Evolutionary conservation across 2,329 filamentous ascomycete genomes (phyloP).

Genomic region (Teratosphaeria gauchensis): DNA sequence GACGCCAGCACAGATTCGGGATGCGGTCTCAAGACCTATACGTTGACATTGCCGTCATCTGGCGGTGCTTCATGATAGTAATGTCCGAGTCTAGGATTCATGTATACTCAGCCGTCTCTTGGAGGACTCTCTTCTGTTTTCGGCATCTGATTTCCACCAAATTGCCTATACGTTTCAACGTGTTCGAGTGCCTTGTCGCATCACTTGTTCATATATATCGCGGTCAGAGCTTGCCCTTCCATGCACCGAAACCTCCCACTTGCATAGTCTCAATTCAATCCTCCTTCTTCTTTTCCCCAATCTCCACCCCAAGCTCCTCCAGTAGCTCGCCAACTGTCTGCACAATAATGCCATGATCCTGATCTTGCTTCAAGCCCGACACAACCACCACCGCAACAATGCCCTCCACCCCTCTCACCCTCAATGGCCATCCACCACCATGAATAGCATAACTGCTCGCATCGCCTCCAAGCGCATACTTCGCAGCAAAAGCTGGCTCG

Average conservation of each 20-base stretch:
- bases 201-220: too few species aligned
- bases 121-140: background rate
- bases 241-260: background rate
- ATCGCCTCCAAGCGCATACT: constrained; percentile 49
- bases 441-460: constrained; percentile 58
- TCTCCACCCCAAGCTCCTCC: constrained; percentile 23
- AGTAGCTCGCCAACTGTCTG: constrained; percentile 53
- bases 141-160: background rate
- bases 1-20: background rate
- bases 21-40: background rate
- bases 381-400: constrained; percentile 67
- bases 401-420: constrained; percentile 64
- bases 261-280: constrained; percentile 12
- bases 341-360: constrained; percentile 68
- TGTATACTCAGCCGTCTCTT: background rate
- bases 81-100: background rate
- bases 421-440: constrained; percentile 65
- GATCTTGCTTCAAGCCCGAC: constrained; percentile 63
- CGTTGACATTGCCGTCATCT: background rate
- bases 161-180: background rate
- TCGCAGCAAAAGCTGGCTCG: constrained; percentile 54
- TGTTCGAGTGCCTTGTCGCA: background rate
- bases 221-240: background rate
- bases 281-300: constrained; percentile 29
- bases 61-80: background rate